Conservation (phyloP, 2,329 filamentous ascomycete genomes). For the Scedosporium dehoogii region DNA sequence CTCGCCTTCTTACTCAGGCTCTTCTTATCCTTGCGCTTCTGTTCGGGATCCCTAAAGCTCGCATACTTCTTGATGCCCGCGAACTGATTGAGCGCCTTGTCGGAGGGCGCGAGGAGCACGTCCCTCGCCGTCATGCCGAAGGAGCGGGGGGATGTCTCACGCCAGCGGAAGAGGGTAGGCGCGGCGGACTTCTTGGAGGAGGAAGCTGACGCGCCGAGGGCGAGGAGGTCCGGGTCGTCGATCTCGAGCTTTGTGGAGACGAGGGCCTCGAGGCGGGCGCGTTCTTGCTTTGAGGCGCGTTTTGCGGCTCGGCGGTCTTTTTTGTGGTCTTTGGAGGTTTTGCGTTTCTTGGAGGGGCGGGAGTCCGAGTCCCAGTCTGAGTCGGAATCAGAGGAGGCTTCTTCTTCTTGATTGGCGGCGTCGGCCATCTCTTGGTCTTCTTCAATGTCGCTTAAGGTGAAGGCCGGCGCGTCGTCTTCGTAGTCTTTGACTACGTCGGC, state of each 20-base stretch:
- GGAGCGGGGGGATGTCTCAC: conserved; percentile 80
- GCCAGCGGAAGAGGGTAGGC: conserved; percentile 64
- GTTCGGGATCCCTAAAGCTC: conserved; percentile 75
- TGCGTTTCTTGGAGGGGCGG: conserved; percentile 44
- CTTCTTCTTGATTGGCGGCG: conserved; percentile 24
- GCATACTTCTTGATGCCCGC: conserved; percentile 93
- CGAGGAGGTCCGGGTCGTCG: conserved; percentile 51
- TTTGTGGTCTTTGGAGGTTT: conserved; percentile 50
- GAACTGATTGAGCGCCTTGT: conserved; percentile 78
- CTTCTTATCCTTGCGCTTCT: conserved; percentile 85
- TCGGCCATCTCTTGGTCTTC: conserved; percentile 27
- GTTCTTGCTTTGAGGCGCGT: conserved; percentile 69
- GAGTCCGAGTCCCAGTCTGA: conserved; percentile 23
- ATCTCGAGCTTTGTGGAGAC: conserved; percentile 75
- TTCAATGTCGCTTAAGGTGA: conserved; percentile 47
- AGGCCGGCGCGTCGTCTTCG: conserved; percentile 51
- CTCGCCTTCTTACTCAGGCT: conserved; percentile 85
- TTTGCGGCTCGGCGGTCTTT: conserved; percentile 49
- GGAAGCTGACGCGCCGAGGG: conserved; percentile 19
- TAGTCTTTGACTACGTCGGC: conserved; percentile 85
- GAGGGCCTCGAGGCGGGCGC: conserved; percentile 73
- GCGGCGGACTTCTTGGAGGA: conserved; percentile 28
- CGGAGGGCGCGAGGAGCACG: conserved; percentile 79
- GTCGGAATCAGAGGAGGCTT: conserved; percentile 24
- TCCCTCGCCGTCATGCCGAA: conserved; percentile 86